Percentiles rank a stretch among this genome's conserved stretches.
Evolutionary conservation across 2,329 filamentous ascomycete genomes (phyloP).

Genomic region (Karstenula rhodostoma): DNA sequence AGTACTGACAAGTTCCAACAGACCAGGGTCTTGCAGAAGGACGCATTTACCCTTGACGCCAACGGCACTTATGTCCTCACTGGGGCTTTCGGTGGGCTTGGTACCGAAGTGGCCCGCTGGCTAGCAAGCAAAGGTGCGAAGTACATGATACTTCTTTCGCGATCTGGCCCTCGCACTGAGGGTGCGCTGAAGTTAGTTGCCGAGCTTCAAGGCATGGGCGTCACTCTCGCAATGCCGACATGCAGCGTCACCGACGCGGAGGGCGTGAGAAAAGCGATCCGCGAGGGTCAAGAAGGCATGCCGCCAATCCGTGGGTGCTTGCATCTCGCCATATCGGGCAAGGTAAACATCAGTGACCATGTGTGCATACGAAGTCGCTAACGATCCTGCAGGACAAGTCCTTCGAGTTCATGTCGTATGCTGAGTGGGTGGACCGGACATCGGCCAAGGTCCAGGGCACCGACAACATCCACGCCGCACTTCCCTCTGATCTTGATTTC

Average conservation of each 20-base stretch:
- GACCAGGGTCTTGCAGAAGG: not conserved
- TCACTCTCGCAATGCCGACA: not conserved
- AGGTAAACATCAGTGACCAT: not conserved
- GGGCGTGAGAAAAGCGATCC: not conserved
- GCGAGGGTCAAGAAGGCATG: not conserved
- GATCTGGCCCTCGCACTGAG: not conserved
- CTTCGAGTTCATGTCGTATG: not conserved
- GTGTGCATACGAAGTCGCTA: not conserved
- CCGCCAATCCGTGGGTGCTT: not conserved
- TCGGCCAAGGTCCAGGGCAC: not conserved
- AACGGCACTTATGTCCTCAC: not conserved
- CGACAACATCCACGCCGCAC: not conserved
- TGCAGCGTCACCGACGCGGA: not conserved
- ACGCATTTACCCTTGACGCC: not conserved
- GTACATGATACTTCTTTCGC: slow-evolving; percentile 2
- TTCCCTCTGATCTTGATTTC: not conserved
- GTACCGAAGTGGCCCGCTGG: not conserved
- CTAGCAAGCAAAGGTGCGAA: not conserved
- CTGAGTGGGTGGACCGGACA: not conserved
- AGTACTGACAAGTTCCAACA: not conserved
- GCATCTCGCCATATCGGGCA: not conserved
- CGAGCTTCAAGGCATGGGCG: not conserved
- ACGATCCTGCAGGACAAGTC: not conserved
- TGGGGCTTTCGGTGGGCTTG: not conserved
- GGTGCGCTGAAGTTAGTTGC: not conserved